Percentiles rank a stretch among this genome's conserved stretches.
These are phyloP conservation scores for Tinospora cordifolia DNA, from an alignment of 164 flowering plant species.

Conservation along the genomic window DNA sequence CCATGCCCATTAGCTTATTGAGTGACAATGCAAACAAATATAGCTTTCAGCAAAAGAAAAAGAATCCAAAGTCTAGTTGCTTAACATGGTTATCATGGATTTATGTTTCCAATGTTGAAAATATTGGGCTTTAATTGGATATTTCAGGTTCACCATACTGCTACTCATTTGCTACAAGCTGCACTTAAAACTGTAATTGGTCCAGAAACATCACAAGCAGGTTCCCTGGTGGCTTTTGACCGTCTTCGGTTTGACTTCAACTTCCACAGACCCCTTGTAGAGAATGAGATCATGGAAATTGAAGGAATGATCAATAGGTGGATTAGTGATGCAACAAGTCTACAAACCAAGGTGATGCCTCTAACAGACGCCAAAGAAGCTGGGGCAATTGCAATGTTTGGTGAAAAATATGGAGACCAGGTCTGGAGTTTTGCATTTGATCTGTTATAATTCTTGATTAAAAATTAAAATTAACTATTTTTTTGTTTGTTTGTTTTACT, in stretches of 20 bases:
- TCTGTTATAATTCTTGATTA: neutral
- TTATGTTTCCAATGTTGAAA: neutral
- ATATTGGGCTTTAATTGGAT: constrained; percentile 1
- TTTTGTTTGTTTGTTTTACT: too few relatives aligned
- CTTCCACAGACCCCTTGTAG: constrained; percentile 69
- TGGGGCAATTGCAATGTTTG: constrained; percentile 98
- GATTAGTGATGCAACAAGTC: constrained; percentile 69
- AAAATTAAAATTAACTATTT: too few relatives aligned
- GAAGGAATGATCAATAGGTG: constrained; percentile 71
- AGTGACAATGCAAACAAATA: neutral
- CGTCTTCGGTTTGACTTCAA: constrained; percentile 95
- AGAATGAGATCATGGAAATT: constrained; percentile 58
- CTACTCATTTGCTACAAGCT: constrained; percentile 92
- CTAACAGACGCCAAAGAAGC: constrained; percentile 73
- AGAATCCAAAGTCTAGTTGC: neutral
- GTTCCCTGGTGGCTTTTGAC: constrained; percentile 90
- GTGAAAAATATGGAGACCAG: constrained; percentile 94
- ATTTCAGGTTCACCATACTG: constrained; percentile 90
- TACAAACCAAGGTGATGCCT: constrained; percentile 83
- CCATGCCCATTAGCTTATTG: neutral
- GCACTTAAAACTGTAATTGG: constrained; percentile 81
- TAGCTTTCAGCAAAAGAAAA: neutral
- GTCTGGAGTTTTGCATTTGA: constrained; percentile 23
- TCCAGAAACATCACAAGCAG: constrained; percentile 93
- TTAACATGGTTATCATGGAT: neutral